Conservation (phyloP, 177 flowering plant species). For the Tripterygium wilfordii region DNA sequence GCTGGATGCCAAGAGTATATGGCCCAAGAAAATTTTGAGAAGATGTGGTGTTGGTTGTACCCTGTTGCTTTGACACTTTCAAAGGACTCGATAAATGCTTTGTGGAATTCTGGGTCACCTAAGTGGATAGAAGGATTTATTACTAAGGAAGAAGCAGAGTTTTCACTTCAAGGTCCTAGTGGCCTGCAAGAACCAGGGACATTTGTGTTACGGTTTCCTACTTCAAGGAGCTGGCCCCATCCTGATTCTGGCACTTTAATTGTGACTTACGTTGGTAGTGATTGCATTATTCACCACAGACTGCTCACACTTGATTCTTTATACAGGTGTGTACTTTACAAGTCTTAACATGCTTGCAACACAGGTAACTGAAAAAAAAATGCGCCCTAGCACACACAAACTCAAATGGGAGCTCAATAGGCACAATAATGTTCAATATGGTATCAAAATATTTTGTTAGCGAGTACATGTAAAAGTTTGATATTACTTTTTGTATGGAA, state of each 20-base stretch:
- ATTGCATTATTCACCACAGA: constrained; percentile 59
- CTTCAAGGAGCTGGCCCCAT: constrained; percentile 98
- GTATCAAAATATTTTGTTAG: too few relatives aligned
- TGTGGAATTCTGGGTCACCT: constrained; percentile 65
- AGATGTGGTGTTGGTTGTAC: constrained; percentile 90
- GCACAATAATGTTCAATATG: too few relatives aligned
- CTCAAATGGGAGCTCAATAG: too few relatives aligned
- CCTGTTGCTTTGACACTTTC: constrained; percentile 81
- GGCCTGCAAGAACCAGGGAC: constrained; percentile 63
- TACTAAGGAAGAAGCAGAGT: constrained; percentile 90
- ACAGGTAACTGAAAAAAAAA: background rate
- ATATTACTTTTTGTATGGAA: too few relatives aligned
- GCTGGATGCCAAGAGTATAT: constrained; percentile 60
- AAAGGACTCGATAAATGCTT: constrained; percentile 40
- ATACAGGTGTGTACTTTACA: constrained; percentile 42
- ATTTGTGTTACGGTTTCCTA: constrained; percentile 82
- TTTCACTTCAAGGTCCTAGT: constrained; percentile 56
- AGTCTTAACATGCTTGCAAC: too few relatives aligned
- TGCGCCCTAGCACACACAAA: too few relatives aligned
- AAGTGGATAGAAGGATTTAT: constrained; percentile 92
- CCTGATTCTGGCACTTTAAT: constrained; percentile 93
- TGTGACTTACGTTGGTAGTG: constrained; percentile 74
- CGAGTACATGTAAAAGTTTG: too few relatives aligned
- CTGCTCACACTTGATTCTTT: constrained; percentile 54
- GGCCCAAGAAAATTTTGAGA: constrained; percentile 68